phyloP scores from a whole-genome alignment of 1,139 yeast genomes.

The Citeromyces siamensis region DNA sequence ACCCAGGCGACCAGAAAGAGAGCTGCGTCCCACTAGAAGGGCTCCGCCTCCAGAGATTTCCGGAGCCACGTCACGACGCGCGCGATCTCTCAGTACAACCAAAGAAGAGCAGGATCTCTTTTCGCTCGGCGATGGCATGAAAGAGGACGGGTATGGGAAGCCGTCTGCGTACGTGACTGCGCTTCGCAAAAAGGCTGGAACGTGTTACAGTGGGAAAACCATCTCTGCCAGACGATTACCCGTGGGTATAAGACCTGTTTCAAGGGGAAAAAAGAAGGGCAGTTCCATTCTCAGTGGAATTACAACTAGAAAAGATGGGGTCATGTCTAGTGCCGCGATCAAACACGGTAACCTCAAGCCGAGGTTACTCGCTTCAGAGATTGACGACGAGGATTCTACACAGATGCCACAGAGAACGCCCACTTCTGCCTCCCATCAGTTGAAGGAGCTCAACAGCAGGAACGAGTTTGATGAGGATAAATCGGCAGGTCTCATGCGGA shows the following conservation, averaged over 20 bases:
- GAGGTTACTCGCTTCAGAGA: slow-evolving; percentile 67
- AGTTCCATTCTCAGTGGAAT: slow-evolving; percentile 14
- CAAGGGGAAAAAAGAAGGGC: slow-evolving; percentile 9
- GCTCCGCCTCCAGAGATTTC: slow-evolving; percentile 1
- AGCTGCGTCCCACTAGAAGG: background rate
- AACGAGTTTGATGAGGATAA: background rate
- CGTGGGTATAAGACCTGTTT: slow-evolving; percentile 37
- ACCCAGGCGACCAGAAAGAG: slow-evolving; percentile 14
- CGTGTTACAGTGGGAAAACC: slow-evolving; percentile 42
- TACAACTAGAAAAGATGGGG: slow-evolving; percentile 10
- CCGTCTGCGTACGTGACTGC: slow-evolving; percentile 42
- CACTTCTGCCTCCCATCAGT: slow-evolving; percentile 12
- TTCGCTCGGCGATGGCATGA: background rate
- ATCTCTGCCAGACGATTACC: slow-evolving; percentile 54
- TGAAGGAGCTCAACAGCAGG: slow-evolving; percentile 7
- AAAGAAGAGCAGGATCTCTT: slow-evolving; percentile 3
- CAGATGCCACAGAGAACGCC: slow-evolving; percentile 15
- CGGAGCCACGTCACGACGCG: background rate
- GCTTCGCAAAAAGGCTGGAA: slow-evolving; percentile 38
- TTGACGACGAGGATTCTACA: slow-evolving; percentile 47
- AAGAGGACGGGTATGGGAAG: slow-evolving; percentile 16
- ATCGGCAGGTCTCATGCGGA: slow-evolving; percentile 1
- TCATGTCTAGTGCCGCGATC: slow-evolving; percentile 41
- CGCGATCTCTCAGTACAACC: background rate
- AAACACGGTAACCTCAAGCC: slow-evolving; percentile 68